phyloP scores from a whole-genome alignment of 1,139 yeast species.

The Taphrina sp. region DNA sequence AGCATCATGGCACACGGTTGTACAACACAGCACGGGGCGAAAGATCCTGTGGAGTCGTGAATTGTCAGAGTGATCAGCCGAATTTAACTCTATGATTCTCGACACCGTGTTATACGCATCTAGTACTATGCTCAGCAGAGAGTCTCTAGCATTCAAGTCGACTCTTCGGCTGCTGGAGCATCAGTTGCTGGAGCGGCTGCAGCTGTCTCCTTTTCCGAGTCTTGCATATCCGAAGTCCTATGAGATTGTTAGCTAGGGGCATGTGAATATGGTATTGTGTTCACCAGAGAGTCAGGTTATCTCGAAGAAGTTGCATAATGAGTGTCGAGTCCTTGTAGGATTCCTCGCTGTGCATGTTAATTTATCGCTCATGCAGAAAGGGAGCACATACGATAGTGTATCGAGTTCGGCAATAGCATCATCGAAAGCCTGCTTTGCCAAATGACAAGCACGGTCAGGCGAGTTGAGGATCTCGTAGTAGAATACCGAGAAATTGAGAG shows the following conservation, averaged over 20 bases:
- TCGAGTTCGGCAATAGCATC: slow-evolving; percentile 99
- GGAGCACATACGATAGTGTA: slow-evolving; percentile 59
- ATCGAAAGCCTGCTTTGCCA: slow-evolving; percentile 98
- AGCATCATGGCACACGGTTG: no score
- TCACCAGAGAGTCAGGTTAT: slow-evolving; percentile 96
- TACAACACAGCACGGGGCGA: no score
- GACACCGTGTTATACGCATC: no score
- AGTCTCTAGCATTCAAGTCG: slow-evolving; percentile 4
- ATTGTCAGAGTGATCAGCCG: no score
- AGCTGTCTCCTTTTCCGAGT: slow-evolving; percentile 57
- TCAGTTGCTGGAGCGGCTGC: slow-evolving; percentile 45
- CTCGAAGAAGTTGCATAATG: slow-evolving; percentile 97
- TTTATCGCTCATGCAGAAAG: neutral
- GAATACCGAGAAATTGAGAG: slow-evolving; percentile 95
- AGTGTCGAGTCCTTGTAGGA: slow-evolving; percentile 97
- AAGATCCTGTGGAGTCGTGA: no score
- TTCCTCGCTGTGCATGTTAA: slow-evolving; percentile 57
- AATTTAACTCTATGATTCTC: no score
- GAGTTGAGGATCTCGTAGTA: slow-evolving; percentile 97
- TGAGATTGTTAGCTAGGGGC: no score
- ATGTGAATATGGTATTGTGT: no score
- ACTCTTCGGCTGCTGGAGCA: slow-evolving; percentile 25
- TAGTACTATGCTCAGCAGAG: no score
- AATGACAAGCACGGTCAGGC: slow-evolving; percentile 97
- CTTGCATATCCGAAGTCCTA: slow-evolving; percentile 63